Base-by-base conservation (phyloP, 148 eudicot genomes). In the Selenicereus undatus region DNA sequence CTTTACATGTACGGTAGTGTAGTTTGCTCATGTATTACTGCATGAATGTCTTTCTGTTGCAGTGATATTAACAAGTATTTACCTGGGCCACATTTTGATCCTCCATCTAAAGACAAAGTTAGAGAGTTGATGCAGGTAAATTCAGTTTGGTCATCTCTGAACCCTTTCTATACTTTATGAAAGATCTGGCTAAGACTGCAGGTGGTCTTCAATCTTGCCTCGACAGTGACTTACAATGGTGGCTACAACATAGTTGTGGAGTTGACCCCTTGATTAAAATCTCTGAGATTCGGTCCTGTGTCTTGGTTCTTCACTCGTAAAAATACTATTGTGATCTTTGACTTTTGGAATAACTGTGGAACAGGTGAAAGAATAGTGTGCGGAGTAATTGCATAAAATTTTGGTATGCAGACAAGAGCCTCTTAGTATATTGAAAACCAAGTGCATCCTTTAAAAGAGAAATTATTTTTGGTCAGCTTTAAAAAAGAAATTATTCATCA, bases 51-150 rank as follows among this genome's bases (percentile, higher is more conserved):
- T 64, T 81, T 73, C 36, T 75, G 27, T 27, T 90, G 80, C 81
- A 95, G 97, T 84, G 97, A 95, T 74, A 89, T 93, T 52, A 95
- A 95, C 75, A 95, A 95, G 86, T 84, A 88, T 70, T 86, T 95
- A 82, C 97, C 98, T 4, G 94, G 97, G 74, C 93, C 97, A 36
- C 98, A 95, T 85, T 93, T 93, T 77, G 98, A 93, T 82, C 98
- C 98, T 74, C 98, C 98, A 3, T 58, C 93, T 43, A 95, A 88
- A 81, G 96, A 88, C 35, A 80, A 88, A 86, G 84, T 95, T 77
- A 89, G 81, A 85, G 75, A 84, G 77, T 75, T 95, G 86, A 88
- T 95, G 90, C 73, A 75, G 97, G 98, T 95, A 87, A 71, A 83
- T 83, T 84, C 22, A 1, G 27, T 62, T 62, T 62, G 27, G 68